These are phyloP conservation scores for Aspergillus calidoustus DNA, from an alignment of 2,329 filamentous ascomycete species.

Conservation along the genomic window DNA sequence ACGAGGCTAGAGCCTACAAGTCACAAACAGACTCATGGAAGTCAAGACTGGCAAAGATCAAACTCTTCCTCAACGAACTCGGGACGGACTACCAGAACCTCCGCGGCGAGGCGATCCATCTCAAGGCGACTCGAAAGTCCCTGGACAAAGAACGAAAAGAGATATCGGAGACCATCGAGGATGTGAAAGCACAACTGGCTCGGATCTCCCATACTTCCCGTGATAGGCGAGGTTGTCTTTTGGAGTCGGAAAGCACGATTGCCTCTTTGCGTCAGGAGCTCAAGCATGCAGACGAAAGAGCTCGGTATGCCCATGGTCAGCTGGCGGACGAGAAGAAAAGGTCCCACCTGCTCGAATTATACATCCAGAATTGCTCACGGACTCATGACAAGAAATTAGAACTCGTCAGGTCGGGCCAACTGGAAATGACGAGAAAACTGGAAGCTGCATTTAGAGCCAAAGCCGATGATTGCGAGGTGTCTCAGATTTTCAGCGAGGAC, in stretches of 20 bases:
- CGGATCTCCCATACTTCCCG: constrained; percentile 22
- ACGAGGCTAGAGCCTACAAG: constrained; percentile 27
- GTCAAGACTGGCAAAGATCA: constrained; percentile 37
- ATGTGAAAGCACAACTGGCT: constrained; percentile 29
- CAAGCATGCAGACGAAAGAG: constrained; percentile 28
- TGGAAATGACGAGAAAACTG: constrained; percentile 27
- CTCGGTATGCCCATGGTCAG: constrained; percentile 22
- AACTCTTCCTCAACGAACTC: constrained; percentile 38
- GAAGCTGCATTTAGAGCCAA: constrained; percentile 24
- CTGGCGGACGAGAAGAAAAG: constrained; percentile 37
- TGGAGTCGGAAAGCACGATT: constrained; percentile 25
- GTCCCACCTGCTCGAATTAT: constrained; percentile 34
- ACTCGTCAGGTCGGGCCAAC: constrained; percentile 30
- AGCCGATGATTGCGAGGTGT: constrained; percentile 18
- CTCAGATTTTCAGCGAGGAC: constrained; percentile 22
- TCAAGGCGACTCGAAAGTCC: constrained; percentile 30
- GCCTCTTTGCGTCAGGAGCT: constrained; percentile 32
- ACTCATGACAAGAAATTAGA: constrained; percentile 28
- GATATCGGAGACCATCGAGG: constrained; percentile 29
- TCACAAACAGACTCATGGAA: constrained; percentile 41
- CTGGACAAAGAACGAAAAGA: constrained; percentile 33
- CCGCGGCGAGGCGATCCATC: constrained; percentile 33
- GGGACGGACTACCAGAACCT: constrained; percentile 40
- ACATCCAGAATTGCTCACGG: constrained; percentile 34
- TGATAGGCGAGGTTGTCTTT: constrained; percentile 27